Evolutionary conservation across 108 stramenopile species (phyloP), one percentile per base, ranked within the genome.

Genomic region (Cyclotella kingstonii): DNA sequence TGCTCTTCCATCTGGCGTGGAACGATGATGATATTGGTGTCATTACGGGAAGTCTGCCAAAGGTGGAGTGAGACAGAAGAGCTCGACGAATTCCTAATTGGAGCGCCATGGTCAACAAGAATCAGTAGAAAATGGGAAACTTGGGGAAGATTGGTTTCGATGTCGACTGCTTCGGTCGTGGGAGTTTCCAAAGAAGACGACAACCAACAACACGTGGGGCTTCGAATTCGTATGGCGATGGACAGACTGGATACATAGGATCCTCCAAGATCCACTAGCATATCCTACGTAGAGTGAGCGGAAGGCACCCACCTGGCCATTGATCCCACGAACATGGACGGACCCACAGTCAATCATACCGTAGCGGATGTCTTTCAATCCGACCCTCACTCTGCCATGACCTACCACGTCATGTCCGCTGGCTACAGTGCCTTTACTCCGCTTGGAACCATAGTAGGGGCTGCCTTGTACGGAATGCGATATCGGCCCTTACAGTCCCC

Each of bases 1-100:
- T 73, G 47, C 82, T 80, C 50, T 80, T 86, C 68, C 61, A 84
- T 41, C 73, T 45, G 26, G 50, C 19, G 31, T 22, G 40, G 48
- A 2, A 42, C 53, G 52, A 42, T 5, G 27, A 43, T 77, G 64
- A n/a, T 60, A n/a, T 45, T 54, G 49, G 21, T 26, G 31, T 43
- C 18, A 38, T 1, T 27, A 5, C 35, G 35, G 2, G 23, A 25
- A 17, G 3, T 25, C n/a, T n/a, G n/a, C n/a, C n/a, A n/a, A n/a
- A n/a, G 31, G 52, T 4, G 5, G 52, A 7, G 52, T 23, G 19
- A 22, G 45, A 46, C 2, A 29, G 28, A 6, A 50, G 1, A 38
- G 35, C 52, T 36, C 52, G 52, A 35, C 52, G 34, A 21, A 53
- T 15, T 17, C 52, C 52, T 36, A 53, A 35, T 53, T 53, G 52